phyloP scores from a whole-genome alignment of 2,329 filamentous ascomycete species.

The Diaporthe sp. region DNA sequence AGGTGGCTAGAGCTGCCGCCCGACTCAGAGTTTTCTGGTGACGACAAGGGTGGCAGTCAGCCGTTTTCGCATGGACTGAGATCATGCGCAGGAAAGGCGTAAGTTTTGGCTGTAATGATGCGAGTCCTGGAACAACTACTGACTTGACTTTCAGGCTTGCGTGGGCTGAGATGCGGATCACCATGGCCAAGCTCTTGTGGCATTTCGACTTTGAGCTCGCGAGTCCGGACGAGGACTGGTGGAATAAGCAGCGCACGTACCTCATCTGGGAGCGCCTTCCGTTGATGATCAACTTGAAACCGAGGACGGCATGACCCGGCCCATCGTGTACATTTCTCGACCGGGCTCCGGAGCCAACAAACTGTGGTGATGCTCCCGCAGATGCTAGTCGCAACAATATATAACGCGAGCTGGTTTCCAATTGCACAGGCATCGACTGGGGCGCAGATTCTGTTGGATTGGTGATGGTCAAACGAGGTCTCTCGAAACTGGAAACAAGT shows the following conservation, averaged over 20 bases:
- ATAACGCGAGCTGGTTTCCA: neutral
- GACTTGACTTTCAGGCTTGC: conserved; percentile 39
- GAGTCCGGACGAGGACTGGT: conserved; percentile 33
- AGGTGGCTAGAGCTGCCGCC: conserved; percentile 52
- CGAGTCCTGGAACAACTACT: neutral
- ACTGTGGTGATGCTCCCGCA: neutral
- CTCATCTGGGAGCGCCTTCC: conserved; percentile 41
- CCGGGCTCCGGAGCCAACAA: neutral
- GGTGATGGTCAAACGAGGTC: neutral
- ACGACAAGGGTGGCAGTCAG: conserved; percentile 33
- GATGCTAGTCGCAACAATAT: neutral
- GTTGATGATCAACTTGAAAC: conserved; percentile 38
- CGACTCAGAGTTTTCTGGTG: neutral
- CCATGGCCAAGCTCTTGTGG: conserved; percentile 45
- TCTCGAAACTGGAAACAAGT: neutral
- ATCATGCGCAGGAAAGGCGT: conserved; percentile 35
- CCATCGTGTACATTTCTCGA: neutral
- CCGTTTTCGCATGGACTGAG: conserved; percentile 30
- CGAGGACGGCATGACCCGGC: neutral
- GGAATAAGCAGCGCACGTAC: conserved; percentile 37
- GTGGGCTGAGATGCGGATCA: conserved; percentile 44
- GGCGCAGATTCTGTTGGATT: too few relatives aligned
- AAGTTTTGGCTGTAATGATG: conserved; percentile 31
- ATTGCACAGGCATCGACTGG: too few relatives aligned
- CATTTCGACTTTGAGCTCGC: conserved; percentile 46